Evolutionary conservation across 2,329 filamentous ascomycete species (phyloP).

Genomic region (Colletotrichum caudatum): DNA sequence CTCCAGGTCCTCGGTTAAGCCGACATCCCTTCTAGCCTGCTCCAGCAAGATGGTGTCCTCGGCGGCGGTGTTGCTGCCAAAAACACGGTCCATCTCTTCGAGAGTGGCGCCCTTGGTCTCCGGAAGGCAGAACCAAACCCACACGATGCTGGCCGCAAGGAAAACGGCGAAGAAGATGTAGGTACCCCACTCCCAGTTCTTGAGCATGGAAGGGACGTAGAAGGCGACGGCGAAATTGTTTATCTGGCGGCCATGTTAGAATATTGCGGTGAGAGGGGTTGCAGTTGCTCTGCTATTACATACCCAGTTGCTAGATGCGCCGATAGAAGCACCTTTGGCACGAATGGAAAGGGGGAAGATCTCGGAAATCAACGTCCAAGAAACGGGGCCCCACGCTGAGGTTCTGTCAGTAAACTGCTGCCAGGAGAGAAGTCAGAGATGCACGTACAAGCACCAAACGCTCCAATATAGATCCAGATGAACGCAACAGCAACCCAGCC

Average conservation of each 20-base stretch:
- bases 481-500: conserved; percentile 55
- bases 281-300: not conserved
- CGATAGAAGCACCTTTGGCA: conserved; percentile 56
- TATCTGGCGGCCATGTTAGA: conserved; percentile 44
- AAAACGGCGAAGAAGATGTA: conserved; percentile 69
- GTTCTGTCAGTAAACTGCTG: not conserved
- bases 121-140: conserved; percentile 63
- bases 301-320: conserved; percentile 58
- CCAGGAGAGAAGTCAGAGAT: not conserved
- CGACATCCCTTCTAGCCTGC: conserved; percentile 44
- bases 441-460: conserved; percentile 28
- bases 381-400: conserved; percentile 49
- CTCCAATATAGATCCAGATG: conserved; percentile 48
- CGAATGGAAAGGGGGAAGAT: conserved; percentile 55
- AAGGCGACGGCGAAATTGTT: conserved; percentile 62
- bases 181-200: conserved; percentile 60
- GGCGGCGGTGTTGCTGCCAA: conserved; percentile 54
- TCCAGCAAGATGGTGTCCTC: conserved; percentile 45
- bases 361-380: conserved; percentile 53
- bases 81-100: conserved; percentile 67
- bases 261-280: not conserved
- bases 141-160: conserved; percentile 60
- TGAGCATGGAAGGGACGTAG: conserved; percentile 57
- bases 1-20: conserved; percentile 41
- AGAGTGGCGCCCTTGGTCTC: conserved; percentile 68